A percentile compares a stretch with the other conserved stretches of the same genome.
Conservation (phyloP, 2,329 filamentous ascomycete genomes). For the Aspergillus alliaceus region DNA sequence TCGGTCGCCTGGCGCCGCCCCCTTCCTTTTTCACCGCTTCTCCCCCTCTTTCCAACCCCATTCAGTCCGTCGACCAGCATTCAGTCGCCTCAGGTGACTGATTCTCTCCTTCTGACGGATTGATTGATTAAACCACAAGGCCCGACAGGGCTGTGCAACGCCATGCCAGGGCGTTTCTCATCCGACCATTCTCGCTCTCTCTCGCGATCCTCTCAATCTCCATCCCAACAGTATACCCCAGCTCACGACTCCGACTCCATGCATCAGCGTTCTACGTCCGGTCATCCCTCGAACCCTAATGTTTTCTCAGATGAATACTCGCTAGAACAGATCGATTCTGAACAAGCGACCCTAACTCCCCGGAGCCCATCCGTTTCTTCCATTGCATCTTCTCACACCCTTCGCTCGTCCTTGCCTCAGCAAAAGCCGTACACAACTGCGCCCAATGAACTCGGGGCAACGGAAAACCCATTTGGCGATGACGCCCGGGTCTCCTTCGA, state of each 20-base stretch:
- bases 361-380: conserved; percentile 33
- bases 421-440: conserved; percentile 24
- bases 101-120: conserved; percentile 21
- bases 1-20: conserved; percentile 5
- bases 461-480: conserved; percentile 37
- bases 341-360: conserved; percentile 31
- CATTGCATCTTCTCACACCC: conserved; percentile 33
- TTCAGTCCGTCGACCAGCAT: conserved; percentile 6
- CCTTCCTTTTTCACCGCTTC: conserved; percentile 9
- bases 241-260: conserved; percentile 28
- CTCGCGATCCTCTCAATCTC: conserved; percentile 30
- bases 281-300: conserved; percentile 41
- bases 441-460: conserved; percentile 24
- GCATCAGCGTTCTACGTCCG: conserved; percentile 28
- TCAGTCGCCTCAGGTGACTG: conserved; percentile 23
- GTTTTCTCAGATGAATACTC: conserved; percentile 52
- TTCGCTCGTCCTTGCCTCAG: conserved; percentile 27
- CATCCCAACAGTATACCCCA: conserved; percentile 22
- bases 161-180: conserved; percentile 42
- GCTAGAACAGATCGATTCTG: conserved; percentile 41
- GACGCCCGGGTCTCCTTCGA: conserved; percentile 34
- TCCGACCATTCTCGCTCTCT: conserved; percentile 37
- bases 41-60: conserved; percentile 9
- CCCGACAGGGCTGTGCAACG: conserved; percentile 40
- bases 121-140: conserved; percentile 32